Evolutionary conservation across 257 asterid genomes (phyloP), one percentile per base, ranked within the genome.

Genomic region (Galeopsis tetrahit): DNA sequence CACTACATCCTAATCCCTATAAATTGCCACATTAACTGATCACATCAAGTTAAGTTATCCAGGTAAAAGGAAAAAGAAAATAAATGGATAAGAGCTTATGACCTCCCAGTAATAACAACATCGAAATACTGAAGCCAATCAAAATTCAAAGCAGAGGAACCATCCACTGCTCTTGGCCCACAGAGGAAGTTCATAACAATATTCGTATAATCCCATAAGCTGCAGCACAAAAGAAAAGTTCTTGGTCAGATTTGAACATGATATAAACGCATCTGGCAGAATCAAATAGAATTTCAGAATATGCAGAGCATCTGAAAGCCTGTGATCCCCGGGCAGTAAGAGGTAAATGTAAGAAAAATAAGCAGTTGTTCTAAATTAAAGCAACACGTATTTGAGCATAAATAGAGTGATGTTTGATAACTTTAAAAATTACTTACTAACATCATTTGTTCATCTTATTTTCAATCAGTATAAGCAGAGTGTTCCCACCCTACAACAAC

Each of bases 201-300:
- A 73, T 88, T 92, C 65, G 99, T 88, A 69, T 92, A 95, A 82
- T 95, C 99, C 99, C 99, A 95, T 63, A 95, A 86, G 83, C 99
- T 95, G 97, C 95, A 87, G 48, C 63, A 80, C 21, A 83, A 72
- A 63, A 67, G 74, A 40, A 49, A 35, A 39, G 65, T 34, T 58
- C 62, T 56, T 43, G 57, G 68, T 55, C 66, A 69, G 75, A 56
- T 31, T 57, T 46, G 53, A 33, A 46, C 57, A 56, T 62, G 35
- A 68, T 66, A 66, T 32, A 69, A 42, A 59, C 57, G 66, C 46
- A 51, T 11, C 51, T 15, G 51, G 68, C 56, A 76, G 28, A 58
- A 60, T 55, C 51, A 58, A 58, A 70, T 51, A 36, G n/a, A 13
- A 61, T 70, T 69, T 28, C 69, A 55, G 61, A 66, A 62, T 21